Conservation (phyloP, 129 eudicot genomes). For the Sambucus nigra region DNA sequence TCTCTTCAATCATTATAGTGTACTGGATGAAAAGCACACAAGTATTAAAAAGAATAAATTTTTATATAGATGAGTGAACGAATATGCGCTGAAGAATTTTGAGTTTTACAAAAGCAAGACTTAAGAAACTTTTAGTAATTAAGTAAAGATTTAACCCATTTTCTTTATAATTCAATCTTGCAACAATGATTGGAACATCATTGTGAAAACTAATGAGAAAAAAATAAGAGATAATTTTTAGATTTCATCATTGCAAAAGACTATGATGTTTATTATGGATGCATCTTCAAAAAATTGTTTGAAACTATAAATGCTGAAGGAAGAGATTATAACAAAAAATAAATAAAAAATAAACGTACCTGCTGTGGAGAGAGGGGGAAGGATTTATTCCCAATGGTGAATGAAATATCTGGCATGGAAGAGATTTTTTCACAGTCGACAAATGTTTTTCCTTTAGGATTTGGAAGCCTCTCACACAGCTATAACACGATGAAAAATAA, state of each 20-base stretch:
- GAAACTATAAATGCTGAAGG: slow-evolving; percentile 2
- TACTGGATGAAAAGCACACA: slow-evolving; percentile 28
- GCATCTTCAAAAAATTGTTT: not conserved
- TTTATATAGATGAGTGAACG: too few relatives aligned
- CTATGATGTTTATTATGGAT: not conserved
- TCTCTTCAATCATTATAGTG: slow-evolving; percentile 29
- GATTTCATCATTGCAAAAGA: not conserved
- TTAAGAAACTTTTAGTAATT: too few relatives aligned
- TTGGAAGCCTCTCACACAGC: slow-evolving; percentile 45
- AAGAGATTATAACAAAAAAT: not conserved
- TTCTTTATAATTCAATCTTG: too few relatives aligned
- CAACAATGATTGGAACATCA: not conserved
- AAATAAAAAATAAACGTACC: slow-evolving; percentile 37
- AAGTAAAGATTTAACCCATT: too few relatives aligned
- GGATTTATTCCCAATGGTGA: slow-evolving; percentile 37
- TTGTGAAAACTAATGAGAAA: too few relatives aligned
- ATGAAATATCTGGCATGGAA: slow-evolving; percentile 49
- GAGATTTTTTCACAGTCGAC: slow-evolving; percentile 32
- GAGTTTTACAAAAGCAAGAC: too few relatives aligned
- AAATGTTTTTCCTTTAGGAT: slow-evolving; percentile 30
- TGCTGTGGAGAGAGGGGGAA: slow-evolving; percentile 53
- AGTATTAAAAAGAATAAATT: not conserved
- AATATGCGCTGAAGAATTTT: too few relatives aligned
- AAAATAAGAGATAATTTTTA: too few relatives aligned
- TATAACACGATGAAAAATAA: not conserved